Conservation (phyloP, 345 rosid genomes). For the Limnanthes douglasii region DNA sequence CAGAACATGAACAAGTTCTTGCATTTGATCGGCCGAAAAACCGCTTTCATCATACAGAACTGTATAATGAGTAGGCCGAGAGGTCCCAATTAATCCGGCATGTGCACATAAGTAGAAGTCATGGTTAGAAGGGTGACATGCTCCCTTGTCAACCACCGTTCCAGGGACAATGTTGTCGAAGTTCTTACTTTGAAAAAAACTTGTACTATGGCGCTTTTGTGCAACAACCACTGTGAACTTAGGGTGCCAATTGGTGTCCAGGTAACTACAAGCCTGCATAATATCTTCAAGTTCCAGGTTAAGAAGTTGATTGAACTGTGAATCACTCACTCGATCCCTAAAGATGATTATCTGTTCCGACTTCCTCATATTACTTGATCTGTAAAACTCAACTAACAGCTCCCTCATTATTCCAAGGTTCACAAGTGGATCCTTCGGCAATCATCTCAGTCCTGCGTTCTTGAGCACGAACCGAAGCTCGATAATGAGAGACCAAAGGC, state of each 20-base stretch:
- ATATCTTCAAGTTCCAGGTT: too few species aligned
- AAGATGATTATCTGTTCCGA: conserved; percentile 72
- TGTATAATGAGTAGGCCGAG: conserved; percentile 86
- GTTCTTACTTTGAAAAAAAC: too few species aligned
- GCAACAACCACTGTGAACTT: too few species aligned
- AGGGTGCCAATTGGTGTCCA: too few species aligned
- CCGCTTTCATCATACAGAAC: conserved; percentile 79
- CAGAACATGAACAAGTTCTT: conserved; percentile 51
- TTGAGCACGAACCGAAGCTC: conserved; percentile 83
- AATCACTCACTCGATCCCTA: too few species aligned
- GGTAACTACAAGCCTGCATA: too few species aligned
- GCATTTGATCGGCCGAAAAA: conserved; percentile 54
- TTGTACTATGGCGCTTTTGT: too few species aligned
- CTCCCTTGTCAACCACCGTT: conserved; percentile 70
- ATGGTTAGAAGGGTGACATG: conserved; percentile 69
- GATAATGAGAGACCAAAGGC: conserved; percentile 75
- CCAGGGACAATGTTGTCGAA: too few species aligned
- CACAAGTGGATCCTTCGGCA: conserved; percentile 67
- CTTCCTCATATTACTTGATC: conserved; percentile 34
- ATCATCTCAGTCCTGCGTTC: conserved; percentile 81
- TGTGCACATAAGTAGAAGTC: conserved; percentile 94
- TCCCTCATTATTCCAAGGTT: conserved; percentile 77
- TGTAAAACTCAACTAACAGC: conserved; percentile 46
- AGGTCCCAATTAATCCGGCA: conserved; percentile 66
- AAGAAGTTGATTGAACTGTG: too few species aligned